phyloP scores from a whole-genome alignment of 164 flowering plant species.

The Chloranthus sessilifolius region DNA sequence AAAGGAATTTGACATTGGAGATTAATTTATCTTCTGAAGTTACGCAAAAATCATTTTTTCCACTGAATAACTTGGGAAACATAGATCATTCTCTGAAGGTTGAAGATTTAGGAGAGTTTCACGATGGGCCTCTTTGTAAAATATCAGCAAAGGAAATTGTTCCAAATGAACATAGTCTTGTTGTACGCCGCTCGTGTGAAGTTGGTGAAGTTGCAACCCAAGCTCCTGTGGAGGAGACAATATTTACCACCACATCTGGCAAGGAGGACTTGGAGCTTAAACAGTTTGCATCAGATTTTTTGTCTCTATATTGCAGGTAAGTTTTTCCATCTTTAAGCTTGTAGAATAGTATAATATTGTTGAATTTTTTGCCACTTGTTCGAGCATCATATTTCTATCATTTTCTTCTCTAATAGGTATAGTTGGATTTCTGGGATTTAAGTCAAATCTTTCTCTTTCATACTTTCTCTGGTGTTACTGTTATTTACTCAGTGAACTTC shows the following conservation, averaged over 20 bases:
- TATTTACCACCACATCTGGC: conserved; percentile 12
- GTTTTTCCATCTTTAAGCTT: background rate
- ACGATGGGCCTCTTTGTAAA: conserved; percentile 8
- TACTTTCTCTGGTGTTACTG: background rate
- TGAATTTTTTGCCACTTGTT: background rate
- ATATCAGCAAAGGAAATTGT: background rate
- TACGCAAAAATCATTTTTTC: conserved; percentile 12
- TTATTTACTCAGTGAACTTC: conserved; percentile 39
- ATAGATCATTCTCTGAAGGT: conserved; percentile 7
- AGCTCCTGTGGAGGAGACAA: conserved; percentile 12
- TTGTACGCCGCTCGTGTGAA: conserved; percentile 4
- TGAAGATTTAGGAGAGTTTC: conserved; percentile 12
- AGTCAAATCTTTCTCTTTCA: background rate
- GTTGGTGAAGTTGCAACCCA: conserved; percentile 10
- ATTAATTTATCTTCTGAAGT: conserved; percentile 18
- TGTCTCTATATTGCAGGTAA: conserved; percentile 83
- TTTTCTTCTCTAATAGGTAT: background rate
- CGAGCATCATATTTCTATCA: background rate
- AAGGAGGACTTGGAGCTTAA: conserved; percentile 43
- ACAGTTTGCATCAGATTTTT: conserved; percentile 52
- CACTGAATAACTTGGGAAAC: background rate
- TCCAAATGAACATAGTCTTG: background rate
- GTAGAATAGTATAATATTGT: too few relatives aligned
- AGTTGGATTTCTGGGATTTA: background rate
- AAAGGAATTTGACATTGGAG: conserved; percentile 47